Percentiles rank a stretch among this genome's conserved stretches.
Evolutionary conservation across 1,284 basidiomycete genomes (phyloP).

Genomic region (Naganishia sp.): DNA sequence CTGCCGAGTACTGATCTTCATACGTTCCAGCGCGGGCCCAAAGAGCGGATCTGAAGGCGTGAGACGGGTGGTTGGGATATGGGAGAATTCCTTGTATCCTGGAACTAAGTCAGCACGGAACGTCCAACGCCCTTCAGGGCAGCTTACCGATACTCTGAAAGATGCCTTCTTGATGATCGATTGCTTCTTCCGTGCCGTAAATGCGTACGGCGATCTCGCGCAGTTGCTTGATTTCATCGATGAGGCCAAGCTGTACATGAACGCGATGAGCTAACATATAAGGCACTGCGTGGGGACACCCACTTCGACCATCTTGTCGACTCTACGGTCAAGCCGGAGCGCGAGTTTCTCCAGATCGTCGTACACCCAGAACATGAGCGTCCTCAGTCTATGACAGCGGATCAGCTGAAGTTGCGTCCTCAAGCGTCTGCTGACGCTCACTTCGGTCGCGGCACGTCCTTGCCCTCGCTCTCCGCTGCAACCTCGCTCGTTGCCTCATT

Average conservation of each 20-base stretch:
- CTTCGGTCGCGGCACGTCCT: not conserved
- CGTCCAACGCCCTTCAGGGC: not conserved
- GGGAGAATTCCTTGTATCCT: conserved; percentile 90
- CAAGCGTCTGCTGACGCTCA: not conserved
- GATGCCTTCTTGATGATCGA: conserved; percentile 64
- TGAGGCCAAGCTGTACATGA: conserved; percentile 59
- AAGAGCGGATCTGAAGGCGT: conserved; percentile 55
- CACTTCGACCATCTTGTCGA: conserved; percentile 88
- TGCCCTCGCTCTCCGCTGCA: not conserved
- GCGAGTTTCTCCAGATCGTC: conserved; percentile 68
- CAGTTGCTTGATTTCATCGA: conserved; percentile 73
- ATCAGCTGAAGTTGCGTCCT: not conserved
- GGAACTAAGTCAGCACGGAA: conserved; percentile 1
- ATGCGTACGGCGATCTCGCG: conserved; percentile 49
- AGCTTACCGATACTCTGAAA: conserved; percentile 87
- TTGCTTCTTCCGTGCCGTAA: conserved; percentile 44
- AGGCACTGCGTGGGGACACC: conserved; percentile 30
- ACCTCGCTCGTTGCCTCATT: conserved; percentile 34
- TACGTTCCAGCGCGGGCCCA: conserved; percentile 65
- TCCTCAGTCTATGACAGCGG: conserved; percentile 64
- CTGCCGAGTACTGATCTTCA: conserved; percentile 84
- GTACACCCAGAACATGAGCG: conserved; percentile 90
- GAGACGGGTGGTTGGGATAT: conserved; percentile 54
- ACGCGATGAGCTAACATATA: not conserved
- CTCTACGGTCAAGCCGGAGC: conserved; percentile 71